A percentile compares a stretch with the other conserved stretches of the same genome.
Conservation (phyloP, 2,329 filamentous ascomycete genomes). For the Elsinoe fawcettii region DNA sequence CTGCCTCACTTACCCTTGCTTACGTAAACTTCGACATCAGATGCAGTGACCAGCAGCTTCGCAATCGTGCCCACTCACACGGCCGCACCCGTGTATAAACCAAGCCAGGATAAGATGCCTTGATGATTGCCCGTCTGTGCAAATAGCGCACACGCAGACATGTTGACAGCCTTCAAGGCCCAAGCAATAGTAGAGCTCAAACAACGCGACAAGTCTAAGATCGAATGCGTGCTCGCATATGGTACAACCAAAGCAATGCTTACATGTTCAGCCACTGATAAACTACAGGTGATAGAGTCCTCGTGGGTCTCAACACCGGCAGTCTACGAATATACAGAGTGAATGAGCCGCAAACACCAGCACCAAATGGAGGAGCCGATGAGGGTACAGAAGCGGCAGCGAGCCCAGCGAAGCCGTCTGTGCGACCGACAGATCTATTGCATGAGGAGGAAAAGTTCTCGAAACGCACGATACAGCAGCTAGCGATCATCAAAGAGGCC, state of each 20-base stretch:
- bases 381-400: constrained; percentile 25
- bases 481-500: constrained; percentile 92
- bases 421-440: constrained; percentile 64
- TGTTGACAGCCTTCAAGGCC: constrained; percentile 97
- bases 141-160: constrained; percentile 31
- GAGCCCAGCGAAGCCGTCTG: constrained; percentile 27
- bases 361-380: constrained; percentile 31
- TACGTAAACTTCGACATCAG: not conserved
- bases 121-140: too few species aligned
- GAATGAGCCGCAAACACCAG: constrained; percentile 54
- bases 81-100: not conserved
- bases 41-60: too few species aligned
- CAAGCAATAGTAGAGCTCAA: constrained; percentile 95
- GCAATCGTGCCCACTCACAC: not conserved
- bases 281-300: constrained; percentile 67
- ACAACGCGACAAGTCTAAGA: constrained; percentile 89
- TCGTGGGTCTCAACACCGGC: constrained; percentile 87
- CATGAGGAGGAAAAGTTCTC: constrained; percentile 95
- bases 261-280: not conserved
- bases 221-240: constrained; percentile 90
- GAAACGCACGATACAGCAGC: constrained; percentile 78
- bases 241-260: constrained; percentile 42
- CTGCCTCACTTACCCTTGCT: not conserved
- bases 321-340: constrained; percentile 83
- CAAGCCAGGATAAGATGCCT: too few species aligned